Conservation (phyloP, 2,329 filamentous ascomycete genomes). For the Phaeosphaeria sp. region DNA sequence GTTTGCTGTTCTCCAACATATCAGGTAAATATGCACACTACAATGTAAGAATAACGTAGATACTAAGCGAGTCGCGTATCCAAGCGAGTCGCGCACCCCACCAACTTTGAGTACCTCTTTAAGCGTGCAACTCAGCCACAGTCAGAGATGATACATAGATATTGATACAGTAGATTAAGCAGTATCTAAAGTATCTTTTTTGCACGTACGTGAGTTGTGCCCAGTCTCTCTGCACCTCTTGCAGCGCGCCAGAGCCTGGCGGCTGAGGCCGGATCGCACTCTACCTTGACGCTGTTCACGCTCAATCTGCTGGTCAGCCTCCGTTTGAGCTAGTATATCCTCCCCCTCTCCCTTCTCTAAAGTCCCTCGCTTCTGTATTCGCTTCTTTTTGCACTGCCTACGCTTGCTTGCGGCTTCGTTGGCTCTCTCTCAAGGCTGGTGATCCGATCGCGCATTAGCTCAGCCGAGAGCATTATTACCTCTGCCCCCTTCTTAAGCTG, state of each 20-base stretch:
- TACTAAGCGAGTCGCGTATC: background rate
- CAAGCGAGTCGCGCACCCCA: conserved; percentile 2
- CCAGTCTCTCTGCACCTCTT: conserved; percentile 2
- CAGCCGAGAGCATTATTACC: conserved; percentile 2
- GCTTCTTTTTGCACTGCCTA: conserved; percentile 6
- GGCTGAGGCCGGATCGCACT: conserved; percentile 4
- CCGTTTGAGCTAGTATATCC: background rate
- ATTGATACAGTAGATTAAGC: too few species aligned
- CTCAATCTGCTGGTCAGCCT: background rate
- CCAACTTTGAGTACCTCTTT: conserved; percentile 3
- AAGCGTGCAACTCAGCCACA: background rate
- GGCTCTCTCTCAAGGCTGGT: conserved; percentile 5
- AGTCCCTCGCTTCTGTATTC: conserved; percentile 1
- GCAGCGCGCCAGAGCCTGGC: conserved; percentile 3
- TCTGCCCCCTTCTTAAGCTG: too few species aligned
- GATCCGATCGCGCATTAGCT: background rate
- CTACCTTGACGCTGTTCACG: background rate
- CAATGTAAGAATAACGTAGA: background rate
- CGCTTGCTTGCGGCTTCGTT: conserved; percentile 8
- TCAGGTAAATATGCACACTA: too few species aligned
- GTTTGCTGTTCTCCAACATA: too few species aligned
- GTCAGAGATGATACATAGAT: background rate
- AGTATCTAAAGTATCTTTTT: background rate
- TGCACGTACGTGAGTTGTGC: too few species aligned
- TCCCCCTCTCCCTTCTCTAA: background rate